phyloP scores from a whole-genome alignment of 768 basidiomycete species.

The Clavaria fumosa region DNA sequence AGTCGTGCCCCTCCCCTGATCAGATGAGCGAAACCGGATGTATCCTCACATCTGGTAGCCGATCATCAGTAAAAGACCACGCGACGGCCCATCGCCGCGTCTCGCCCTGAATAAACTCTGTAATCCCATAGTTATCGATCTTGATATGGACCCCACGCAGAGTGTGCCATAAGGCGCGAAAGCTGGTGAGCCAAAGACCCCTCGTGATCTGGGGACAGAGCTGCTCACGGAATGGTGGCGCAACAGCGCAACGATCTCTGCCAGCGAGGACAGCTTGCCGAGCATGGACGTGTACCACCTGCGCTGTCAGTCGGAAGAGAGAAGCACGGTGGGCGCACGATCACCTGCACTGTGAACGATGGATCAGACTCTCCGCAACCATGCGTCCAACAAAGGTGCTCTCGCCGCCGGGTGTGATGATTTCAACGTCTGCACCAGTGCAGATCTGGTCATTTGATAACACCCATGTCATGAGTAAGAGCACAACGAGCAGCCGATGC shows the following conservation, averaged over 20 bases:
- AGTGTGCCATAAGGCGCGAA: too few species aligned
- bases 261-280: constrained; percentile 69
- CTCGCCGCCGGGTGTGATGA: constrained; percentile 86
- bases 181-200: too few species aligned
- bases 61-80: constrained; percentile 58
- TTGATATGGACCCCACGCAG: constrained; percentile 17
- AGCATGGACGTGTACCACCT: constrained; percentile 94
- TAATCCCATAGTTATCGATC: constrained; percentile 79
- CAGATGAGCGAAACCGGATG: not conserved
- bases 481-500: too few species aligned
- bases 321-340: constrained; percentile 7
- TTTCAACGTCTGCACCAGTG: constrained; percentile 75
- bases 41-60: constrained; percentile 75
- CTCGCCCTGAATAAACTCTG: constrained; percentile 72
- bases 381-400: constrained; percentile 60
- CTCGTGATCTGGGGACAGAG: too few species aligned
- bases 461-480: too few species aligned
- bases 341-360: constrained; percentile 44
- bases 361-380: constrained; percentile 51
- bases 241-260: constrained; percentile 40
- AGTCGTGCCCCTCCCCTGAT: not conserved
- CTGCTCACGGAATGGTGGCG: constrained; percentile 22
- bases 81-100: constrained; percentile 88
- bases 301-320: not conserved
- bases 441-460: constrained; percentile 40